Base-by-base conservation (phyloP, 305 asterid genomes). In the Fraxinus xanthoxyloides region DNA sequence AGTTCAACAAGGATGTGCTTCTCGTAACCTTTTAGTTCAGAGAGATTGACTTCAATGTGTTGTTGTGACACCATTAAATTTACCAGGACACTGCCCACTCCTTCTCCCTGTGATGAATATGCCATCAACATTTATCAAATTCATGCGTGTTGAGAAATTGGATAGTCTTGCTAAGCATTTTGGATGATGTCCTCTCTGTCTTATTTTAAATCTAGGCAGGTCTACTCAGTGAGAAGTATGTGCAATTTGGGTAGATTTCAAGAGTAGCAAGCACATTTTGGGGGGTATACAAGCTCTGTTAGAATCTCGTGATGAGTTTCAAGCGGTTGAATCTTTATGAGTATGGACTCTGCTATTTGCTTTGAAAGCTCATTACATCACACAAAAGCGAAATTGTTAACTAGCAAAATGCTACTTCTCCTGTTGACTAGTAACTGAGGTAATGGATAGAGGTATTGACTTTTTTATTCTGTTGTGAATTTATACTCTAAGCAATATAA, bases 11-110 rank as follows among this genome's bases (percentile, higher is more conserved):
- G 87, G 80, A 93, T 83, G 78, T 94, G 94, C 86, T 92, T 92
- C 86, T 94, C 98, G 32, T 93, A 94, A 61, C 98, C 98, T 85
- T 88, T 89, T 43, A 91, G 90, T 63, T 93, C 97, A 23, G 97
- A 89, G 78, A 94, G 95, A 87, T 93, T 90, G 80, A 94, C 86
- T 90, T 94, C 98, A 19, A 92, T 82, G 82, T 94, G 98, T 74
- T 84, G 91, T 67, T 86, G 77, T 77, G 97, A 94, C 84, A 80
- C 92, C 91, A 82, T 86, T 82, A 93, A 72, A 35, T 88, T 91
- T 54, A 93, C 97, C 8, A 54, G 72, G 87, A 94, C 89, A 85
- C 98, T 94, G 80, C 92, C 81, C 76, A 91, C 91, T 84, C 91
- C 89, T 89, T 93, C 98, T 67, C 97, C 97, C 98, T 94, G 88